Percentiles rank a stretch among this genome's conserved stretches.
Evolutionary conservation across 2,329 filamentous ascomycete genomes (phyloP).

Genomic region (Whalleya microplaca): DNA sequence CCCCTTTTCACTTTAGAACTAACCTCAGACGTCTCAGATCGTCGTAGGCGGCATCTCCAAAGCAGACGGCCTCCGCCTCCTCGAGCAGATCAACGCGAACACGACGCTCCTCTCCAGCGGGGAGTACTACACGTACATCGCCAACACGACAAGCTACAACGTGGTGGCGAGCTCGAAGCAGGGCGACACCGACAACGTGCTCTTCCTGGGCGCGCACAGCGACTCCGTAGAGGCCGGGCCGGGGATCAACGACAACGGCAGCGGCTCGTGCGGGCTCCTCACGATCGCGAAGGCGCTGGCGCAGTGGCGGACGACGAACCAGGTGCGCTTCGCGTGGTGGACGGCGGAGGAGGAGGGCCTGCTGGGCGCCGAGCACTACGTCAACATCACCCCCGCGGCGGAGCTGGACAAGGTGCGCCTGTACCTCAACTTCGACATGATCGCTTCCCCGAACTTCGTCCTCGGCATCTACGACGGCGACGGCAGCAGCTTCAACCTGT

Average conservation of each 20-base stretch:
- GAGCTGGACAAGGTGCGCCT: constrained; percentile 61
- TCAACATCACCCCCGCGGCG: constrained; percentile 44
- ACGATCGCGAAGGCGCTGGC: constrained; percentile 63
- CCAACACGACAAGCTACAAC: constrained; percentile 47
- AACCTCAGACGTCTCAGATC: constrained; percentile 35
- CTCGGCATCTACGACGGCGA: constrained; percentile 54
- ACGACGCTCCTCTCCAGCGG: constrained; percentile 24
- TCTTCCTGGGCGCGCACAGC: constrained; percentile 63
- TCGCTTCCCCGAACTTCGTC: constrained; percentile 59
- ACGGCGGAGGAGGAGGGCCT: constrained; percentile 66
- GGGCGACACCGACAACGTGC: constrained; percentile 61
- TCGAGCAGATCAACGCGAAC: constrained; percentile 21
- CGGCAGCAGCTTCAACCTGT: constrained; percentile 56
- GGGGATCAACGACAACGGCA: constrained; percentile 70
- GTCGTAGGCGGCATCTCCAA: constrained; percentile 52
- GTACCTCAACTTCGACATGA: constrained; percentile 68
- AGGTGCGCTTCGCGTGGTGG: constrained; percentile 68
- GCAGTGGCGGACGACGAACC: constrained; percentile 59
- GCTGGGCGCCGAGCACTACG: constrained; percentile 62
- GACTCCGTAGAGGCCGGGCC: constrained; percentile 65
- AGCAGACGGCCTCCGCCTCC: constrained; percentile 40
- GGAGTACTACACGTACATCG: constrained; percentile 32
- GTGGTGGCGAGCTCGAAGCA: constrained; percentile 62
- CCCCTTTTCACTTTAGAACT: background rate
- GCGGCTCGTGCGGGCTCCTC: constrained; percentile 60